Evolutionary conservation across 495 filamentous ascomycete genomes (phyloP).

Genomic region (Wilcoxina mikolae): DNA sequence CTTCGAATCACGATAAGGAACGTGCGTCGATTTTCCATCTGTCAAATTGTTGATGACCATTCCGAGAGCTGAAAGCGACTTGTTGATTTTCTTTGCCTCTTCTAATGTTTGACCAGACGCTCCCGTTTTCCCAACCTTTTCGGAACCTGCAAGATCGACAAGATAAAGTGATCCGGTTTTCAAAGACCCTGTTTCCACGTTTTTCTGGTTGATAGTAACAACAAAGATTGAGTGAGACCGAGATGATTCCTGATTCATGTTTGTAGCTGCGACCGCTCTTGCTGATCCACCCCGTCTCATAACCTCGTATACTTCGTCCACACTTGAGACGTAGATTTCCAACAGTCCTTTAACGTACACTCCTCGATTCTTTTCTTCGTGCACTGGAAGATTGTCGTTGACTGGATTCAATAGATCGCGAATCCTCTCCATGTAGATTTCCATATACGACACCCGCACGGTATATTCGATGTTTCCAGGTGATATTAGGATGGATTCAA

Average conservation of each 20-base stretch:
- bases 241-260: constrained; percentile 99
- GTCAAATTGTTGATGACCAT: constrained; percentile 99
- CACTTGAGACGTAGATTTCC: constrained; percentile 90
- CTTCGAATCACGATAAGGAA: constrained; percentile 96
- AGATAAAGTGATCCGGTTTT: constrained; percentile 95
- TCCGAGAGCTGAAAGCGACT: constrained; percentile 89
- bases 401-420: constrained; percentile 79
- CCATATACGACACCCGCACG: constrained; percentile 96
- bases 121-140: constrained; percentile 97
- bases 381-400: constrained; percentile 90
- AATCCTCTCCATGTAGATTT: constrained; percentile 99
- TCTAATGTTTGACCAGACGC: constrained; percentile 95
- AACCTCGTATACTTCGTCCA: constrained; percentile 90
- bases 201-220: constrained; percentile 94
- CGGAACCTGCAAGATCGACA: constrained; percentile 92
- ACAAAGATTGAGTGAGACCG: constrained; percentile 98
- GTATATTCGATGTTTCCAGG: constrained; percentile 95
- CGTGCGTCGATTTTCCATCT: constrained; percentile 93
- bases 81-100: constrained; percentile 99
- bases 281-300: constrained; percentile 85
- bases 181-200: constrained; percentile 87
- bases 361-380: constrained; percentile 90
- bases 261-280: constrained; percentile 89
- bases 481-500: constrained; percentile 78
- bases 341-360: constrained; percentile 94